Evolutionary conservation across 345 rosid genomes (phyloP).

Genomic region (Euphorbia tirucalli): DNA sequence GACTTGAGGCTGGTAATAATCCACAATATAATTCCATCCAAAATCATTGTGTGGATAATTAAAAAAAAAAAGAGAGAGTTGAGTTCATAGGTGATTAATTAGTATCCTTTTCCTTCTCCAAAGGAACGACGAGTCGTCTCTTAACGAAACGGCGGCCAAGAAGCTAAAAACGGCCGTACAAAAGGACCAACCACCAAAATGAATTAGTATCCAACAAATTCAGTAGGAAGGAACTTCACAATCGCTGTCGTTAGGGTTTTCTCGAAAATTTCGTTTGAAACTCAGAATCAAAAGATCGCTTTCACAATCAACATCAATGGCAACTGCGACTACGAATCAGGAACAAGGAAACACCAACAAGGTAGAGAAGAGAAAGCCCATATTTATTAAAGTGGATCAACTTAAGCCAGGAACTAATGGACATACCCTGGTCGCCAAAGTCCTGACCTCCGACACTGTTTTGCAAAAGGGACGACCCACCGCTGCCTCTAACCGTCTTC

Average conservation of each 20-base stretch:
- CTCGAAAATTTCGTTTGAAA: neutral
- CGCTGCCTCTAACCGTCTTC: conserved; percentile 47
- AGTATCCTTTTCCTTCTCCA: too few relatives aligned
- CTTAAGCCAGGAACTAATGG: conserved; percentile 56
- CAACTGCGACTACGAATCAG: conserved; percentile 3
- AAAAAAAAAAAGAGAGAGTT: too few relatives aligned
- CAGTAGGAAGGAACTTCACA: neutral
- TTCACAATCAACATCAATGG: conserved; percentile 7
- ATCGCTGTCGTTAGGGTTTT: conserved; percentile 10
- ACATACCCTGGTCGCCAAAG: conserved; percentile 53
- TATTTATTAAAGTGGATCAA: conserved; percentile 49
- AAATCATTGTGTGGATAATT: too few relatives aligned
- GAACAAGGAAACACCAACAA: conserved; percentile 4
- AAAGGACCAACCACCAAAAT: neutral
- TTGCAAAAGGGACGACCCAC: conserved; percentile 23
- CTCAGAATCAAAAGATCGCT: neutral
- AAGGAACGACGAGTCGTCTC: neutral
- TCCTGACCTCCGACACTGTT: conserved; percentile 35
- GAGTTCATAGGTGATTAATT: too few relatives aligned
- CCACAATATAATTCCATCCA: too few relatives aligned
- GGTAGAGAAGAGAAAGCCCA: conserved; percentile 48
- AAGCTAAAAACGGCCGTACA: neutral
- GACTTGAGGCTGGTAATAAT: too few relatives aligned
- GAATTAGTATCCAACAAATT: neutral
- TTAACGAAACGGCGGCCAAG: neutral